Percentiles rank a stretch among this genome's conserved stretches.
Conservation (phyloP, 2,329 filamentous ascomycete species). For the Orbilia oligospora region DNA sequence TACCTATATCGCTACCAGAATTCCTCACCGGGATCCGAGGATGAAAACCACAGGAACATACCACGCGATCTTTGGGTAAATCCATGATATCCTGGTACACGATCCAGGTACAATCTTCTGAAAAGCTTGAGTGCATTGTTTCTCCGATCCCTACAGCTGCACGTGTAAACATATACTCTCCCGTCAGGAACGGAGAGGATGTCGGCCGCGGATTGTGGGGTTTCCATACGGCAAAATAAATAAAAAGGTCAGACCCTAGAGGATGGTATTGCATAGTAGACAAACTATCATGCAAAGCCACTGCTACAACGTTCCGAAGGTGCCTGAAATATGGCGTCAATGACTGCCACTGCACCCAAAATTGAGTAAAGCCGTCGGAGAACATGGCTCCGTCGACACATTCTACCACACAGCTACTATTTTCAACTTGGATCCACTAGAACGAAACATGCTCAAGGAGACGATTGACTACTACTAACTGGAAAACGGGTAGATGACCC, state of each 20-base stretch:
- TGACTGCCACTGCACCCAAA: constrained; percentile 1
- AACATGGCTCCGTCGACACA: constrained; percentile 41
- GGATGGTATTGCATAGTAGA: neutral
- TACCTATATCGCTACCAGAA: constrained; percentile 53
- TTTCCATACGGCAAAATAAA: constrained; percentile 32
- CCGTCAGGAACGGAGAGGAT: constrained; percentile 24
- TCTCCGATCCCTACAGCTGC: constrained; percentile 21
- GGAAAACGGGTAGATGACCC: constrained; percentile 38
- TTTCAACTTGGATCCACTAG: constrained; percentile 7
- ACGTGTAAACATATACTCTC: constrained; percentile 20
- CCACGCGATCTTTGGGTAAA: constrained; percentile 55
- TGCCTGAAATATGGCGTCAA: constrained; percentile 33
- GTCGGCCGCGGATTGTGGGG: constrained; percentile 16
- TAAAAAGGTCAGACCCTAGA: neutral
- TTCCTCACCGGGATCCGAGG: constrained; percentile 29
- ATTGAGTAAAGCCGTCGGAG: constrained; percentile 37
- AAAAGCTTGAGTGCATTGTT: constrained; percentile 42
- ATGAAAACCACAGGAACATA: constrained; percentile 8
- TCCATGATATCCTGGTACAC: constrained; percentile 26
- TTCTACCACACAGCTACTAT: constrained; percentile 10
- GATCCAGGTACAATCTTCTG: constrained; percentile 21
- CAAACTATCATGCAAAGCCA: constrained; percentile 12
- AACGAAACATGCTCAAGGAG: constrained; percentile 12
- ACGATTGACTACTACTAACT: constrained; percentile 4
- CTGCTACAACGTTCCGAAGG: neutral